Conservation (phyloP, 495 filamentous ascomycete species). For the Neurospora africana region DNA sequence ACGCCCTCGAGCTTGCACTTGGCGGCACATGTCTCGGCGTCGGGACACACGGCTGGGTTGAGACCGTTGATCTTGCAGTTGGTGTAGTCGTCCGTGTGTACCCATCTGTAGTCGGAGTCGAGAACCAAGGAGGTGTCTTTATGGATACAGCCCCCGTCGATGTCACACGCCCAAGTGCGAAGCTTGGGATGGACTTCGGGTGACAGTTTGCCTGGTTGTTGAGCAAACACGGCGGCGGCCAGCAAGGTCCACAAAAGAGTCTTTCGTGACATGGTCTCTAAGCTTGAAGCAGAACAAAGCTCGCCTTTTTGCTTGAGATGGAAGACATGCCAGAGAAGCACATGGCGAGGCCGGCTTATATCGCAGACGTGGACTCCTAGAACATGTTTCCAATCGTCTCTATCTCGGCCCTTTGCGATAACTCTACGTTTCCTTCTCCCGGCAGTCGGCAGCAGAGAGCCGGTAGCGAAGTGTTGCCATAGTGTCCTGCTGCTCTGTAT, state of each 20-base stretch:
- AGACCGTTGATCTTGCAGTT: conserved; percentile 51
- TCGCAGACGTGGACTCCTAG: background rate
- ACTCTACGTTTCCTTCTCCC: background rate
- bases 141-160: conserved; percentile 38
- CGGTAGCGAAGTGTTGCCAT: background rate
- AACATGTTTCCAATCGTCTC: background rate
- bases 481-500: background rate
- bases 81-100: conserved; percentile 40
- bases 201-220: conserved; percentile 9
- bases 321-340: background rate
- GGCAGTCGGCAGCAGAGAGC: background rate
- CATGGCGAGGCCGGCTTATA: background rate
- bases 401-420: background rate
- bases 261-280: background rate
- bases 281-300: background rate
- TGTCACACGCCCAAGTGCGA: conserved; percentile 43
- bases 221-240: conserved; percentile 4
- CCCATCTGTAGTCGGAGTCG: conserved; percentile 56
- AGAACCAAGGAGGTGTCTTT: conserved; percentile 44
- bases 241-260: background rate
- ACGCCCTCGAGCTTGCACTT: conserved; percentile 54
- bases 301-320: background rate
- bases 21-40: conserved; percentile 41
- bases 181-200: conserved; percentile 39
- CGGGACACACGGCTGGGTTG: conserved; percentile 43